Evolutionary conservation across 164 flowering plant genomes (phyloP), one percentile per base, ranked within the genome.

Genomic region (Annona cherimola): DNA sequence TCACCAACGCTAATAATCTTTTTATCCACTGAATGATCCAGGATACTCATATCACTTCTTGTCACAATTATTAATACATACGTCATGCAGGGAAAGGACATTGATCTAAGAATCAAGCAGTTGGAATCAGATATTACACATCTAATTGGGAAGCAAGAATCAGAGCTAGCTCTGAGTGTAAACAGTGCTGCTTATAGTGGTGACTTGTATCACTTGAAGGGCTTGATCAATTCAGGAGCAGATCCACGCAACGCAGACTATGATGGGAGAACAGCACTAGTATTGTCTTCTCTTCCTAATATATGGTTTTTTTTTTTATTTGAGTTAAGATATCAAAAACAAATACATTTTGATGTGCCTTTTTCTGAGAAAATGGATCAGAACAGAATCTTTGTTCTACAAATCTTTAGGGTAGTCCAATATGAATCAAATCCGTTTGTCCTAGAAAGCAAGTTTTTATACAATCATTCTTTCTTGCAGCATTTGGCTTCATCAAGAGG

Each of bases 401-500:
- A 50, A 50, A 16, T 50, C 57, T 50, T 11, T 11, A n/a, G n/a
- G 57, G 8, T 8, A 50, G 57, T 50, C 14, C 9, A 5, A 50
- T 50, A 16, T 50, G 57, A 50, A 50, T 50, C 8, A 8, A 16
- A 16, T 50, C 57, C 57, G 8, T 16, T 50, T 16, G 8, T 50
- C 8, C 57, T 6, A n/a, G n/a, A n/a, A n/a, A n/a, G n/a, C n/a
- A n/a, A n/a, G n/a, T n/a, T n/a, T n/a, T n/a, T n/a, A n/a, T n/a
- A n/a, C n/a, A 16, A 8, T 50, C 14, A 16, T 0, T 50, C 14
- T 61, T 78, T 64, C 40, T 4, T 70, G 65, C 84, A 92, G 97
- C 97, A 90, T 79, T 85, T 89, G 82, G 92, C 97, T 39, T 87
- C 97, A 75, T 80, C 86, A 1, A 85, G 85, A 78, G 97, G 97